Conservation (phyloP, 2,329 filamentous ascomycete genomes). For the Verticillium nonalfalfae region DNA sequence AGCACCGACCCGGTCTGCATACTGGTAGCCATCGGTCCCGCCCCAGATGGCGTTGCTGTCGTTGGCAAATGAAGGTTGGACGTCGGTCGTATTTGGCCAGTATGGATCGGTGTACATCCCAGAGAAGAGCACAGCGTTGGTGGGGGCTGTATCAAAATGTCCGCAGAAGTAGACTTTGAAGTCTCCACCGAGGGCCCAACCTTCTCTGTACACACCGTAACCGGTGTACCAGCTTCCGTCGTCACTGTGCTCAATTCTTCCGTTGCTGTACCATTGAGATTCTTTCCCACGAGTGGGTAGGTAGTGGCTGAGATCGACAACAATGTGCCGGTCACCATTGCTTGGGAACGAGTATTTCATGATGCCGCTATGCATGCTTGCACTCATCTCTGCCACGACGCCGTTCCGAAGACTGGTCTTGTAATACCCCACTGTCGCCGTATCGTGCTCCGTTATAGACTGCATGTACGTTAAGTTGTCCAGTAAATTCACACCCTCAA, state of each 20-base stretch:
- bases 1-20: slow-evolving; percentile 43
- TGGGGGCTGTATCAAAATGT: slow-evolving; percentile 28
- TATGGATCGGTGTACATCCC: slow-evolving; percentile 39
- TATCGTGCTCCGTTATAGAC: slow-evolving; percentile 27
- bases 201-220: slow-evolving; percentile 38
- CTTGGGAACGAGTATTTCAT: slow-evolving; percentile 44
- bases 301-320: slow-evolving; percentile 42
- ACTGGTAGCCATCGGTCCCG: slow-evolving; percentile 39
- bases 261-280: slow-evolving; percentile 33
- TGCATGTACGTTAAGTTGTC: slow-evolving; percentile 44
- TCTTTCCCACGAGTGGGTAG: slow-evolving; percentile 32
- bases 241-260: slow-evolving; percentile 27
- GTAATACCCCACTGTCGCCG: slow-evolving; percentile 47
- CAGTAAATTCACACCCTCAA: slow-evolving; percentile 35
- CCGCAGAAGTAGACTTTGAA: slow-evolving; percentile 38
- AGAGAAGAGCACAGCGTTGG: slow-evolving; percentile 27
- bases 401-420: slow-evolving; percentile 41
- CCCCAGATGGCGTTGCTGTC: slow-evolving; percentile 49
- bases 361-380: slow-evolving; percentile 41
- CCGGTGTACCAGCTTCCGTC: slow-evolving; percentile 34
- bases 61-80: slow-evolving; percentile 31
- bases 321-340: slow-evolving; percentile 28
- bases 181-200: slow-evolving; percentile 34
- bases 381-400: slow-evolving; percentile 40
- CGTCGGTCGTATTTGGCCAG: slow-evolving; percentile 21